Conservation (phyloP, 441 rosid genomes). For the Populus tomentosa region DNA sequence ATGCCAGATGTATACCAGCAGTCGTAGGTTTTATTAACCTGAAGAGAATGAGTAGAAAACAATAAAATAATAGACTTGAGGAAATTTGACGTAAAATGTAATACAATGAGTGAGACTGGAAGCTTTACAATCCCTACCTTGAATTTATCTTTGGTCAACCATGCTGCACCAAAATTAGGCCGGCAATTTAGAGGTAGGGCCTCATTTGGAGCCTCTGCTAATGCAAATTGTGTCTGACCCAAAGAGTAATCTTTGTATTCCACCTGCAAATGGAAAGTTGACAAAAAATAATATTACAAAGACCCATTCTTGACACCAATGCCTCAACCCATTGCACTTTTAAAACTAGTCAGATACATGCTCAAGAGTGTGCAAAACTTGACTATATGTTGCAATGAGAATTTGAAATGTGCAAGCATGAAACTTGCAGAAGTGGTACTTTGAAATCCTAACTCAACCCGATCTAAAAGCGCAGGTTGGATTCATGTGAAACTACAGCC, state of each 20-base stretch:
- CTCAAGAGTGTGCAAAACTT: neutral
- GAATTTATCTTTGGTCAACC: constrained; percentile 71
- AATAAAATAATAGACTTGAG: neutral
- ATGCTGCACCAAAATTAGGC: constrained; percentile 72
- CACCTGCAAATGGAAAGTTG: constrained; percentile 41
- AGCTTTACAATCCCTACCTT: constrained; percentile 43
- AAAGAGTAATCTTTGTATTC: constrained; percentile 66
- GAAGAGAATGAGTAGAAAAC: constrained; percentile 14
- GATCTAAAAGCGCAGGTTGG: neutral
- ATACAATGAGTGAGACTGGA: neutral
- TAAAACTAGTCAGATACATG: neutral
- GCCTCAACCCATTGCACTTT: neutral
- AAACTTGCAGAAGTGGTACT: neutral
- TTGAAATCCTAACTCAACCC: neutral
- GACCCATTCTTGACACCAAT: neutral
- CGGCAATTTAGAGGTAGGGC: constrained; percentile 86
- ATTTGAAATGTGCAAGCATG: neutral
- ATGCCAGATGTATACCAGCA: constrained; percentile 77
- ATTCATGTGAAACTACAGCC: neutral
- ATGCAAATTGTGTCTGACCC: constrained; percentile 57
- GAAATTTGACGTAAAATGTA: neutral
- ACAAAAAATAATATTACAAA: neutral
- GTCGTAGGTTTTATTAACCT: constrained; percentile 87
- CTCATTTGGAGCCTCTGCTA: constrained; percentile 84
- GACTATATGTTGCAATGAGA: neutral